A percentile compares a stretch with the other conserved stretches of the same genome.
Conservation (phyloP, 2,329 filamentous ascomycete genomes). For the Penicillium psychrosexuale region DNA sequence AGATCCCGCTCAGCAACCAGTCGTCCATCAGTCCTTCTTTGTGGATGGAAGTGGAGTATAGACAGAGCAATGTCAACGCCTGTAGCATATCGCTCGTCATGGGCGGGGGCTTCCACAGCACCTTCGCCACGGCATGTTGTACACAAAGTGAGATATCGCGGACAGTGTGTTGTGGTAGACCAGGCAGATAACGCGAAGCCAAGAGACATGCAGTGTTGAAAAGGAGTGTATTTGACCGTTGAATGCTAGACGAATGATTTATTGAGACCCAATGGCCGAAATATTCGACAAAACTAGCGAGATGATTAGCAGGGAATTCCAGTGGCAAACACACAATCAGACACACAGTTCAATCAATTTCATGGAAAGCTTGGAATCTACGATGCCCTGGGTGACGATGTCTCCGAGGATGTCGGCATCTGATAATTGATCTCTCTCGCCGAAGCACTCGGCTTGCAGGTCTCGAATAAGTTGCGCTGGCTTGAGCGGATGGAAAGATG, state of each 20-base stretch:
- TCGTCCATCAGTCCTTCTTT: slow-evolving; percentile 36
- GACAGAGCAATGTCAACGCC: slow-evolving; percentile 31
- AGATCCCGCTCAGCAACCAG: slow-evolving; percentile 38
- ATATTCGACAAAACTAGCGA: slow-evolving; percentile 31
- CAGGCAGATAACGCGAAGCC: slow-evolving; percentile 34
- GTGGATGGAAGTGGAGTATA: slow-evolving; percentile 33
- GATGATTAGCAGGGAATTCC: slow-evolving; percentile 4
- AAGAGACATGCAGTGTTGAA: slow-evolving; percentile 35
- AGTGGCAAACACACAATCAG: background rate
- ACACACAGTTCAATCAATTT: slow-evolving; percentile 34
- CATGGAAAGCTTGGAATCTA: slow-evolving; percentile 32
- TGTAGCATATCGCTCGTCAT: slow-evolving; percentile 33
- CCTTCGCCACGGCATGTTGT: slow-evolving; percentile 30
- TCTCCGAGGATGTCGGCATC: slow-evolving; percentile 27
- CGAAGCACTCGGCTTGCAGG: slow-evolving; percentile 33
- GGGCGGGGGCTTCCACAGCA: slow-evolving; percentile 30
- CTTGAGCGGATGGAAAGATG: slow-evolving; percentile 26
- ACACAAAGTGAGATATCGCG: slow-evolving; percentile 33
- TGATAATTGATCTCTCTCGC: slow-evolving; percentile 24
- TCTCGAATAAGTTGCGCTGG: slow-evolving; percentile 34
- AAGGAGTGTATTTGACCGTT: slow-evolving; percentile 30
- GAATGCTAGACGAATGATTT: slow-evolving; percentile 29
- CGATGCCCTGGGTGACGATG: slow-evolving; percentile 27
- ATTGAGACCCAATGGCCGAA: slow-evolving; percentile 34
- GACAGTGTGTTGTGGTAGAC: slow-evolving; percentile 27